phyloP scores from a whole-genome alignment of 2,329 filamentous ascomycete genomes.

The Blastomyces parvus region DNA sequence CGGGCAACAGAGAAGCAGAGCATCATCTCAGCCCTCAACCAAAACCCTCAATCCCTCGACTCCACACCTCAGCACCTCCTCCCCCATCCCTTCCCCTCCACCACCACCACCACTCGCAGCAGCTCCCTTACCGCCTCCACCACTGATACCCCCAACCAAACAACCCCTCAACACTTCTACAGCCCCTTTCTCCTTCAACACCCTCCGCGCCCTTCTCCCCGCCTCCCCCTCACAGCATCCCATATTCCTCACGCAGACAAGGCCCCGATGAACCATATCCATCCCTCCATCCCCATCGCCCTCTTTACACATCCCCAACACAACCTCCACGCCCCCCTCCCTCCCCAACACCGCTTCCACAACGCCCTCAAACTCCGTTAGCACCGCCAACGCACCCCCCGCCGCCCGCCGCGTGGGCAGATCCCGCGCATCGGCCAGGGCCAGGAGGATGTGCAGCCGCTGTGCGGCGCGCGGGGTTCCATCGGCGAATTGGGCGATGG shows the following conservation, averaged over 20 bases:
- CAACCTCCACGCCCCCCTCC: slow-evolving; percentile 61
- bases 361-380: slow-evolving; percentile 69
- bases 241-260: slow-evolving; percentile 67
- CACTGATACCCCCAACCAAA: slow-evolving; percentile 28
- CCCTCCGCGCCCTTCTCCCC: slow-evolving; percentile 51
- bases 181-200: slow-evolving; percentile 53
- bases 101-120: background rate
- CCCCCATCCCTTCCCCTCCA: slow-evolving; percentile 48
- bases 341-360: slow-evolving; percentile 61
- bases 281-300: slow-evolving; percentile 47
- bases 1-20: slow-evolving; percentile 10
- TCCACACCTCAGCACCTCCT: slow-evolving; percentile 61
- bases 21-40: slow-evolving; percentile 24
- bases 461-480: slow-evolving; percentile 57
- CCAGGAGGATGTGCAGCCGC: slow-evolving; percentile 72
- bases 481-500: slow-evolving; percentile 40
- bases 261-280: slow-evolving; percentile 52
- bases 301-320: slow-evolving; percentile 73
- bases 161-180: slow-evolving; percentile 60
- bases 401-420: slow-evolving; percentile 69
- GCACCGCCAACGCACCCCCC: slow-evolving; percentile 74
- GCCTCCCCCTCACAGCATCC: slow-evolving; percentile 56
- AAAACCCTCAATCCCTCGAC: slow-evolving; percentile 64
- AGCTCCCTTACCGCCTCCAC: slow-evolving; percentile 42
- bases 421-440: slow-evolving; percentile 79